These are phyloP conservation scores for Cylindrodendrum hubeiense DNA, from an alignment of 2,329 filamentous ascomycete species.

Conservation along the genomic window DNA sequence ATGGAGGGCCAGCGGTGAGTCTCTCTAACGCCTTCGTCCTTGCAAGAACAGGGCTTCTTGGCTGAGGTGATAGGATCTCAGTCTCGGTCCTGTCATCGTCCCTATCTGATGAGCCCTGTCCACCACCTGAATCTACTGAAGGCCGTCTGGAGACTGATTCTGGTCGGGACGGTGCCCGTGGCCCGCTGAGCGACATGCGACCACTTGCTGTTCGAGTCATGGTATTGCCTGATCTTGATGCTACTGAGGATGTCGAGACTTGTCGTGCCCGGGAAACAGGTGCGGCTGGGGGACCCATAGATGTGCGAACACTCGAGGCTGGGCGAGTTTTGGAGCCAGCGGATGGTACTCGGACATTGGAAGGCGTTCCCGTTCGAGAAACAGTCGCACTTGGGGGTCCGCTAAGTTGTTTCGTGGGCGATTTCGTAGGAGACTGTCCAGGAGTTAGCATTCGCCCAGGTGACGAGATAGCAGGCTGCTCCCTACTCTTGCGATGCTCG, in stretches of 20 bases:
- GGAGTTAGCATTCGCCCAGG: conserved; percentile 33
- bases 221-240: conserved; percentile 48
- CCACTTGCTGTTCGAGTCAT: conserved; percentile 55
- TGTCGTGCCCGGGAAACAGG: conserved; percentile 60
- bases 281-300: conserved; percentile 75
- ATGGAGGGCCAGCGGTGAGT: conserved; percentile 56
- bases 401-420: conserved; percentile 79
- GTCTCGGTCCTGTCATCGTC: conserved; percentile 62
- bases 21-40: conserved; percentile 65
- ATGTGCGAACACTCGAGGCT: conserved; percentile 68
- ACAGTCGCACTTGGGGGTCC: conserved; percentile 68
- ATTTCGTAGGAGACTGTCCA: conserved; percentile 79
- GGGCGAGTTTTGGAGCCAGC: conserved; percentile 65
- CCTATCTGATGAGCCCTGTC: conserved; percentile 52
- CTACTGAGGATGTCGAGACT: conserved; percentile 57
- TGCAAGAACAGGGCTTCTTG: conserved; percentile 63
- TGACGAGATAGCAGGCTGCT: neutral
- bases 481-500: conserved; percentile 69
- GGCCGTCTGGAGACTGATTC: conserved; percentile 55
- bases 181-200: conserved; percentile 54
- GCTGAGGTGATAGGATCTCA: conserved; percentile 62
- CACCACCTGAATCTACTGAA: conserved; percentile 62
- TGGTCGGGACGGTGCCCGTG: conserved; percentile 53
- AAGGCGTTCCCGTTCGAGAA: conserved; percentile 75
- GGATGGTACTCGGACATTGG: conserved; percentile 63